Evolutionary conservation across 108 stramenopile species (phyloP), one percentile per base, ranked within the genome.

Genomic region (Hondaea fermentalgiana): DNA sequence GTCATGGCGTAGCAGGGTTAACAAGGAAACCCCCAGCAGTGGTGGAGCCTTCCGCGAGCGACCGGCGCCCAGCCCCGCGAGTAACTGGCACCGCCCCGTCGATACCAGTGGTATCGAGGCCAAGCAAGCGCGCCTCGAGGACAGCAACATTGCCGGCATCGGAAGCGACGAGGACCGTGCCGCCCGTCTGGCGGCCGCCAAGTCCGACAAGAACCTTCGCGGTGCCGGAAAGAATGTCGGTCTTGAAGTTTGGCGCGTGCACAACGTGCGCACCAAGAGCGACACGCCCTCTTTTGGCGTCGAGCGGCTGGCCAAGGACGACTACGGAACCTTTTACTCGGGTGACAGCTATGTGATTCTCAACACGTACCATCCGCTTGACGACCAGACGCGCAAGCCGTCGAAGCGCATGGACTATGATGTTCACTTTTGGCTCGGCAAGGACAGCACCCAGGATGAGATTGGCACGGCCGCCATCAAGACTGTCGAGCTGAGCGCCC

Each of bases 321-420:
- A 91, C 29, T 93, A 96, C 72, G 97, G 97, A 5, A 89, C 89
- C 45, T 97, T 98, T 92, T 93, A 94, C 92, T 90, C 89, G 25
- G 97, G 97, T 14, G 96, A 97, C 90, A 94, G 94, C 25, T 97
- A 97, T 93, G 94, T 98, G 87, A 91, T 96, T 5, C 87, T 97
- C 58, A 88, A 92, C 51, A 95, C 95, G 21, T 92, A 91, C n/a
- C 88, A 93, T 51, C 5, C 5, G 19, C 5, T 17, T 17, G 72
- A 83, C 72, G 14, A 45, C 10, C 47, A 19, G 23, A 83, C 47
- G 5, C 6, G 72, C n/a, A 83, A 83, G 19, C 19, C n/a, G 49
- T 44, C 19, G 14, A 21, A 83, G 5, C 6, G 17, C 12, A 83
- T 44, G 49, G 23, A 69, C 42, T 94, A 92, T 87, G 94, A 96